These are phyloP conservation scores for Lathyrus aphaca DNA, from an alignment of 306 rosid species.

Conservation along the genomic window DNA sequence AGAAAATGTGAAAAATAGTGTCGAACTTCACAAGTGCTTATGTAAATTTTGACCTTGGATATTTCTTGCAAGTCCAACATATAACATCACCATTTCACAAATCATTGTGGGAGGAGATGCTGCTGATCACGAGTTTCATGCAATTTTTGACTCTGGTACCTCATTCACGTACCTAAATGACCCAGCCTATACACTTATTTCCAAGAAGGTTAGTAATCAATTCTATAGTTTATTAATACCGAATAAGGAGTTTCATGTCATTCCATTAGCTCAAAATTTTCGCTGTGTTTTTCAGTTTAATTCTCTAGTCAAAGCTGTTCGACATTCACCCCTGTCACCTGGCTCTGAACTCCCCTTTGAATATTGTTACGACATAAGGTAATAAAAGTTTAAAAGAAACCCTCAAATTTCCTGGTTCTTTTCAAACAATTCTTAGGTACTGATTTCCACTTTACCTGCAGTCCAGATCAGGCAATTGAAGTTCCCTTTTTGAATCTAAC, in stretches of 20 bases:
- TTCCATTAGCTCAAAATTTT: neutral
- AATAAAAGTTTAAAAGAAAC: conserved; percentile 31
- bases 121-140: conserved; percentile 51
- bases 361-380: conserved; percentile 71
- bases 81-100: conserved; percentile 69
- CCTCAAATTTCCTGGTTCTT: conserved; percentile 11
- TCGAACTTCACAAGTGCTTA: conserved; percentile 16
- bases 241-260: conserved; percentile 25
- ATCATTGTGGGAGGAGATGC: conserved; percentile 51
- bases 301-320: conserved; percentile 43
- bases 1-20: conserved; percentile 7
- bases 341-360: conserved; percentile 58
- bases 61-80: conserved; percentile 63
- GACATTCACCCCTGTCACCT: conserved; percentile 31
- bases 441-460: conserved; percentile 52
- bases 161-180: conserved; percentile 79
- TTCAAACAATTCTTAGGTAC: conserved; percentile 12
- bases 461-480: conserved; percentile 43
- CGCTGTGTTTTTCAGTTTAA: conserved; percentile 60
- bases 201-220: conserved; percentile 55
- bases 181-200: conserved; percentile 71
- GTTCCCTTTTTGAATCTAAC: conserved; percentile 62
- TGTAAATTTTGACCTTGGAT: neutral
- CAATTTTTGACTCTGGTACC: conserved; percentile 89
- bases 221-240: conserved; percentile 14